Evolutionary conservation across 1,284 basidiomycete species (phyloP).

Genomic region (Ustilago nuda): DNA sequence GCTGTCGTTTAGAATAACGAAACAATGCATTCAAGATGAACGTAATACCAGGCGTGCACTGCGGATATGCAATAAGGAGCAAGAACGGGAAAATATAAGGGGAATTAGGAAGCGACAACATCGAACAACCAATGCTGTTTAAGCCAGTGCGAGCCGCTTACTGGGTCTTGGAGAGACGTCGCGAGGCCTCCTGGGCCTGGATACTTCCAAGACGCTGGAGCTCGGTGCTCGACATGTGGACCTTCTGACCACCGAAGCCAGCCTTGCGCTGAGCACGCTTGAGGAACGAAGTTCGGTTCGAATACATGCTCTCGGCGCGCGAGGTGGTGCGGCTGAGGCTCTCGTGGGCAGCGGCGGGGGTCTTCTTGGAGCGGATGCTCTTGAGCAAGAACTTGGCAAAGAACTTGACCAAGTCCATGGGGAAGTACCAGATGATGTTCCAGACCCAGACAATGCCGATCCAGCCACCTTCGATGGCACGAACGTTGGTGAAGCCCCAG

Average conservation of each 20-base stretch:
- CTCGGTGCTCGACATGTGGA: constrained; percentile 79
- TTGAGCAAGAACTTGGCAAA: constrained; percentile 78
- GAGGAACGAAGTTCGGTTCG: constrained; percentile 89
- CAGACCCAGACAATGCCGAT: constrained; percentile 87
- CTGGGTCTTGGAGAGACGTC: constrained; percentile 76
- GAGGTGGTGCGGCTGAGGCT: constrained; percentile 90
- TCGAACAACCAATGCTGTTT: not conserved
- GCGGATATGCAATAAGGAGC: constrained; percentile 15
- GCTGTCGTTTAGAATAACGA: not conserved
- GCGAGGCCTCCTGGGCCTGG: constrained; percentile 81
- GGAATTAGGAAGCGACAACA: not conserved
- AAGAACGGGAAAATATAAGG: not conserved
- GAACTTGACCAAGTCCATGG: constrained; percentile 95
- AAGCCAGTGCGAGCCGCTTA: constrained; percentile 25
- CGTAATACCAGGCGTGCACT: constrained; percentile 9
- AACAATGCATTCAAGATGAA: constrained; percentile 14
- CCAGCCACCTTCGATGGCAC: constrained; percentile 75
- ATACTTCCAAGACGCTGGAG: constrained; percentile 84
- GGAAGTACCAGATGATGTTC: constrained; percentile 93
- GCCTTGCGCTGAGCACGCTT: constrained; percentile 84
- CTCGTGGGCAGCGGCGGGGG: constrained; percentile 71
- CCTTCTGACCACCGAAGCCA: constrained; percentile 79
- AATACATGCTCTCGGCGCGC: constrained; percentile 91
- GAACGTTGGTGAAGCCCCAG: constrained; percentile 61
- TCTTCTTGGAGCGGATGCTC: constrained; percentile 70